Evolutionary conservation across 176 grass and related monocot genomes (phyloP).

Genomic region (Puccinellia tenuiflora): DNA sequence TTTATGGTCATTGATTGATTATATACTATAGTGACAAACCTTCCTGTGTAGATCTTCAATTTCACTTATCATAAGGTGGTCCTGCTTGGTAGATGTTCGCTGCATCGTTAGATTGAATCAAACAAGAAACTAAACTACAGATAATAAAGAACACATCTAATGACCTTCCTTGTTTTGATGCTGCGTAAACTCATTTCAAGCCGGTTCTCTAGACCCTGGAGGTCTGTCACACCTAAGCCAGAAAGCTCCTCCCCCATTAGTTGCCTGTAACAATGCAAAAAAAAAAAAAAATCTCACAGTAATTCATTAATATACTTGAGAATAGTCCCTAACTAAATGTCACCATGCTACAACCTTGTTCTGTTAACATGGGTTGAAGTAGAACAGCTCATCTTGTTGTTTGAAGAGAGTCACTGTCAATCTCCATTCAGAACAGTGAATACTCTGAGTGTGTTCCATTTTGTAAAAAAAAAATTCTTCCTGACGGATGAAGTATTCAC

Average conservation of each 20-base stretch:
- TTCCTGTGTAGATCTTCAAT: conserved; percentile 56
- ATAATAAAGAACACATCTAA: neutral
- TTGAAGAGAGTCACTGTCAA: neutral
- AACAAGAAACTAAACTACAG: neutral
- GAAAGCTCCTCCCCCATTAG: conserved; percentile 77
- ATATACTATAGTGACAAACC: conserved; percentile 20
- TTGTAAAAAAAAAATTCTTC: neutral
- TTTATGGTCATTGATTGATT: neutral
- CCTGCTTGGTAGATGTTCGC: conserved; percentile 31
- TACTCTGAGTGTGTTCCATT: neutral
- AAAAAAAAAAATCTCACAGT: too few relatives aligned
- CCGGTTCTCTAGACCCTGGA: conserved; percentile 55
- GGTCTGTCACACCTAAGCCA: conserved; percentile 40
- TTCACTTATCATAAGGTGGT: conserved; percentile 46
- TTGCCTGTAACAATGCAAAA: conserved; percentile 45
- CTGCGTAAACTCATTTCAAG: conserved; percentile 48
- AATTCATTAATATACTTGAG: neutral
- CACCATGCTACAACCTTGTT: neutral
- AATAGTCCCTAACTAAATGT: neutral
- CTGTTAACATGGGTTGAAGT: neutral
- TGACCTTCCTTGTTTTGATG: conserved; percentile 69
- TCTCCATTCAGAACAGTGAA: neutral
- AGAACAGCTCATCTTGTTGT: neutral
- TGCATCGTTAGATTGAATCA: conserved; percentile 12
- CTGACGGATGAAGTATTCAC: neutral